A percentile compares a stretch with the other conserved stretches of the same genome.
Conservation (phyloP, 495 filamentous ascomycete species). For the Trichodelitschia bisporula region DNA sequence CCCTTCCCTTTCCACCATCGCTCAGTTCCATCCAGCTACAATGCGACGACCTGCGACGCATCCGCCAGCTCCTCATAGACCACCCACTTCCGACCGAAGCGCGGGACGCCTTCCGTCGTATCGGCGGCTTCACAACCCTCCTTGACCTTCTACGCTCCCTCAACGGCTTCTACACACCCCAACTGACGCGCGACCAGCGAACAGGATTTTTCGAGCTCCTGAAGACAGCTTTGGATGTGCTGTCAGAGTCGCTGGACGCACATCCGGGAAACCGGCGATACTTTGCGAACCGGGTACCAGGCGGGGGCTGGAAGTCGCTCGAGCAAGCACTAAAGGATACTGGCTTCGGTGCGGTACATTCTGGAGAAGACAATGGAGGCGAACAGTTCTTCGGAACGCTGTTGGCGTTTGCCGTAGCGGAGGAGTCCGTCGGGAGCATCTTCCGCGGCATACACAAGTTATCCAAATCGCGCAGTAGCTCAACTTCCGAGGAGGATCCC, state of each 20-base stretch:
- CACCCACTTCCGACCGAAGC: conserved; percentile 19
- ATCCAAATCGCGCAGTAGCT: too few relatives aligned
- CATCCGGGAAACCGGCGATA: conserved; percentile 75
- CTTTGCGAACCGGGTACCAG: conserved; percentile 46
- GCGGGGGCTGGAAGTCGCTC: conserved; percentile 56
- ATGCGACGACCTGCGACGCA: conserved; percentile 12
- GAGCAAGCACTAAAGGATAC: conserved; percentile 39
- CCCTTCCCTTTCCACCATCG: conserved; percentile 3
- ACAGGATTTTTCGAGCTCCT: conserved; percentile 40
- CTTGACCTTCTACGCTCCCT: conserved; percentile 40
- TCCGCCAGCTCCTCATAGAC: conserved; percentile 34
- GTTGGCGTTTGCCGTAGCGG: conserved; percentile 59
- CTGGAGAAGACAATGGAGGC: conserved; percentile 23
- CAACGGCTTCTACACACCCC: conserved; percentile 45
- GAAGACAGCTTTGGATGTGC: conserved; percentile 39
- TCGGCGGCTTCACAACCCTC: conserved; percentile 54
- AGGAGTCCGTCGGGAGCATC: conserved; percentile 20
- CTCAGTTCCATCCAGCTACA: conserved; percentile 8
- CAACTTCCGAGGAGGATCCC: too few relatives aligned
- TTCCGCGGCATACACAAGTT: conserved; percentile 10
- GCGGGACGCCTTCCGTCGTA: conserved; percentile 64
- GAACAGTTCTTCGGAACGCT: conserved; percentile 65
- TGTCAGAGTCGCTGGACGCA: conserved; percentile 51
- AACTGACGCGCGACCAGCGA: conserved; percentile 32
- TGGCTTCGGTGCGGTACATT: conserved; percentile 22